Evolutionary conservation across 2,329 filamentous ascomycete genomes (phyloP), one percentile per base, ranked within the genome.

Genomic region (Aspergillus ochraceus): DNA sequence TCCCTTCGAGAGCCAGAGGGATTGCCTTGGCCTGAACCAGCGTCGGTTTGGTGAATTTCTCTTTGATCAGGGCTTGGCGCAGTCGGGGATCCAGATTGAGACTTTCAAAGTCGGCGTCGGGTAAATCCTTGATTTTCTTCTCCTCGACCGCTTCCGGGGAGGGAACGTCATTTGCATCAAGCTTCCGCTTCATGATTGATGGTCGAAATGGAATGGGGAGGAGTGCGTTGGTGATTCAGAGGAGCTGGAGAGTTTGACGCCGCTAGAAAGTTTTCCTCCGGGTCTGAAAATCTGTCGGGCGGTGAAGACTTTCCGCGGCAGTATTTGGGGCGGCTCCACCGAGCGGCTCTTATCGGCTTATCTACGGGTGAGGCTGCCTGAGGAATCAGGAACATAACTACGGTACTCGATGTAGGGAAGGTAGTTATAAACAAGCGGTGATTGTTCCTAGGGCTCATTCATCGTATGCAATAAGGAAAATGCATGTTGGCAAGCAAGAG

Each of bases 1-100:
- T 89, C 12, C 95, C 94, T 64, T 92, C 87, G 19, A 98, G 81
- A 22, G 91, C 92, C 42, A 97, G 79, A 1, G 95, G 95, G 63
- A 99, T 96, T 1, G 91, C 91, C 76, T 90, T 89, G 47, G 87
- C 85, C 77, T 99, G 95, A 1, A 98, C 90, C 12, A 89, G 84
- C n/a, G 95, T 98, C 14, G 95, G 95, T 59, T 88, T 87, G 63
- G 88, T 84, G 79, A 93, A 98, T 75, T 90, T 88, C 76, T 95
- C 90, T 73, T 90, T 88, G 51, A 89, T 89, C 67, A 98, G 85
- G 57, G 90, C 92, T 80, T 97, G 91, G 36, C 97, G 82, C 30
- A 99, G 81, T 66, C 95, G 88, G 10, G 92, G 79, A 73, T 99
- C 95, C 62, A 99, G 87, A 63, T 87, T 88, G 62, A 98, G 84